Evolutionary conservation across 2,329 filamentous ascomycete species (phyloP).

Genomic region (Thermothelomyces thermophilus): DNA sequence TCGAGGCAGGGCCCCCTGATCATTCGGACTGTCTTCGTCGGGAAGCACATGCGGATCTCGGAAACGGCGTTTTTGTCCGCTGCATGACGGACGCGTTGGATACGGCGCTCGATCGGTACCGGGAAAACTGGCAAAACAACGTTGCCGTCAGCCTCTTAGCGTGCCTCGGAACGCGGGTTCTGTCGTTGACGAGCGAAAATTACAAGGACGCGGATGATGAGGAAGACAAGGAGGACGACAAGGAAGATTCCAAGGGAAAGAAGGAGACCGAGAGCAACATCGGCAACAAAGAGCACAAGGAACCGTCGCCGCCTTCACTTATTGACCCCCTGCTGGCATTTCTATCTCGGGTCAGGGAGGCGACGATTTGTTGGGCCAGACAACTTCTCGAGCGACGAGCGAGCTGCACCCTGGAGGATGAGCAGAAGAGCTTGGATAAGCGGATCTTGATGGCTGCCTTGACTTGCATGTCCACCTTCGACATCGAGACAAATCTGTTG

Average conservation of each 20-base stretch:
- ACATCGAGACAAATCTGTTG: slow-evolving; percentile 33
- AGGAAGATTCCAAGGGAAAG: no score
- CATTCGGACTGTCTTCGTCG: slow-evolving; percentile 23
- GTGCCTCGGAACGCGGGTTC: slow-evolving; percentile 35
- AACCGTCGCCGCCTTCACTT: slow-evolving; percentile 10
- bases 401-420: slow-evolving; percentile 22
- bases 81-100: slow-evolving; percentile 31
- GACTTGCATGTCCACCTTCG: slow-evolving; percentile 39
- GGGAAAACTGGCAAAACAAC: slow-evolving; percentile 47
- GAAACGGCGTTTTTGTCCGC: slow-evolving; percentile 27
- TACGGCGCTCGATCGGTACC: slow-evolving; percentile 30
- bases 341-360: slow-evolving; percentile 29
- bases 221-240: no score
- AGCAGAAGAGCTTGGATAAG: slow-evolving; percentile 28
- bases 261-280: no score
- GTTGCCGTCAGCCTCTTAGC: slow-evolving; percentile 35
- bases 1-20: slow-evolving; percentile 37
- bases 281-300: no score
- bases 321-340: slow-evolving; percentile 26
- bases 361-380: slow-evolving; percentile 36
- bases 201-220: no score
- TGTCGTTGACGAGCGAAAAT: slow-evolving; percentile 32
- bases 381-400: slow-evolving; percentile 28
- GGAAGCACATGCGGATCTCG: slow-evolving; percentile 32
- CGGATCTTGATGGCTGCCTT: slow-evolving; percentile 36